phyloP scores from a whole-genome alignment of 2,329 filamentous ascomycete genomes.

The Ophiostoma tasmaniense region DNA sequence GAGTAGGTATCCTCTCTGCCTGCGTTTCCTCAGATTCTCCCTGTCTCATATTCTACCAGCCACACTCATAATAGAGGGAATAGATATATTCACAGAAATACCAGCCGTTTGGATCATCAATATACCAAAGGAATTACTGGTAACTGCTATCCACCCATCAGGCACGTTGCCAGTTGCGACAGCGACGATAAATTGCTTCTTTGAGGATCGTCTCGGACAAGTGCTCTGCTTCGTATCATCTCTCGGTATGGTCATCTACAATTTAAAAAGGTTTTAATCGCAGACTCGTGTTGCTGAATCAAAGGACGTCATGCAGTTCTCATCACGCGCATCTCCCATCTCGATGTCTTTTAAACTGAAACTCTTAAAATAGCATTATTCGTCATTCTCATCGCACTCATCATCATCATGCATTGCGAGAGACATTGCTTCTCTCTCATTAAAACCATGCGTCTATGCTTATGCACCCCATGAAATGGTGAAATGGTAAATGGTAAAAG shows the following conservation, averaged over 20 bases:
- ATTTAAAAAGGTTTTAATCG: no score
- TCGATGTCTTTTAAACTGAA: background rate
- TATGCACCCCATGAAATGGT: background rate
- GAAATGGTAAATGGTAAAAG: background rate
- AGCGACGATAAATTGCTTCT: background rate
- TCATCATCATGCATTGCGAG: background rate
- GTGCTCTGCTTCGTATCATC: no score
- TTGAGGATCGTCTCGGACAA: no score
- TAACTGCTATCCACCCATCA: background rate
- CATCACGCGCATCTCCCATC: background rate
- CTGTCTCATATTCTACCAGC: background rate
- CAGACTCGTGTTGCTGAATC: no score
- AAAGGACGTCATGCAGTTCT: background rate
- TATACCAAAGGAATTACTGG: background rate
- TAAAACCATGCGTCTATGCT: background rate
- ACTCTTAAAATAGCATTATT: background rate
- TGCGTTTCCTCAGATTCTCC: no score
- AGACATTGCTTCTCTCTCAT: background rate
- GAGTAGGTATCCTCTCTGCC: background rate
- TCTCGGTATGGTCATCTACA: no score
- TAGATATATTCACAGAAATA: background rate
- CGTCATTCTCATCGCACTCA: background rate
- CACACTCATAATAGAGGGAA: background rate
- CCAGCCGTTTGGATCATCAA: background rate
- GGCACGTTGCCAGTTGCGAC: background rate